A percentile compares a stretch with the other conserved stretches of the same genome.
phyloP scores from a whole-genome alignment of 495 filamentous ascomycete species.

The Neurospora sp. region DNA sequence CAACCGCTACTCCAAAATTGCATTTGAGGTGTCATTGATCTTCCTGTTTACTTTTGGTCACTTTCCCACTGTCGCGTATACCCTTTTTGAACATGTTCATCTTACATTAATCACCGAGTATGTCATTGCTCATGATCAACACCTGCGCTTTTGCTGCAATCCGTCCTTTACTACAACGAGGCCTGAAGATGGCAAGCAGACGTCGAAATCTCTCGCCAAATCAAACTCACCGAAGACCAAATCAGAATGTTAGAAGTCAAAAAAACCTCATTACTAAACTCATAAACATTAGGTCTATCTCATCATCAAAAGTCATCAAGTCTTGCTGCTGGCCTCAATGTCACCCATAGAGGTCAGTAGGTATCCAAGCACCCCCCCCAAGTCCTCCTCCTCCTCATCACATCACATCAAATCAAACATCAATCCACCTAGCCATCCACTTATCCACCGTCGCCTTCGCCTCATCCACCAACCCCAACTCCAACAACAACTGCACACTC shows the following conservation, averaged over 20 bases:
- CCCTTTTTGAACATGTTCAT: too few relatives aligned
- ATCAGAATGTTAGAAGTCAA: too few relatives aligned
- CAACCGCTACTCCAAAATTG: too few relatives aligned
- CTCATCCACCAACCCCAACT: constrained; percentile 56
- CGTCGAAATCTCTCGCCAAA: too few relatives aligned
- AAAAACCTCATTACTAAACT: not conserved
- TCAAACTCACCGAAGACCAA: not conserved
- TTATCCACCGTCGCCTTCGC: constrained; percentile 48
- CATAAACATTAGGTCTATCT: not conserved
- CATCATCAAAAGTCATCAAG: not conserved
- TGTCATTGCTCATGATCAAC: too few relatives aligned
- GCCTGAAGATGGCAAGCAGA: too few relatives aligned
- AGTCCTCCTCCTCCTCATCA: not conserved
- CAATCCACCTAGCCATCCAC: constrained; percentile 57
- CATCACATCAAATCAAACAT: constrained; percentile 4
- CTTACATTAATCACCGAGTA: too few relatives aligned
- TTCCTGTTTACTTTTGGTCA: too few relatives aligned
- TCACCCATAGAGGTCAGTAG: not conserved
- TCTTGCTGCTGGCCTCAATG: not conserved
- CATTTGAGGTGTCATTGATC: too few relatives aligned
- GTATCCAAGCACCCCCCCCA: not conserved
- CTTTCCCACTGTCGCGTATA: too few relatives aligned
- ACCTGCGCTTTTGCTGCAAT: not conserved
- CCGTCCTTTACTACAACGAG: too few relatives aligned
- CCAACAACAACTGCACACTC: constrained; percentile 51